These are phyloP conservation scores for Nigrospora oryzae DNA, from an alignment of 2,329 filamentous ascomycete species.

Conservation along the genomic window DNA sequence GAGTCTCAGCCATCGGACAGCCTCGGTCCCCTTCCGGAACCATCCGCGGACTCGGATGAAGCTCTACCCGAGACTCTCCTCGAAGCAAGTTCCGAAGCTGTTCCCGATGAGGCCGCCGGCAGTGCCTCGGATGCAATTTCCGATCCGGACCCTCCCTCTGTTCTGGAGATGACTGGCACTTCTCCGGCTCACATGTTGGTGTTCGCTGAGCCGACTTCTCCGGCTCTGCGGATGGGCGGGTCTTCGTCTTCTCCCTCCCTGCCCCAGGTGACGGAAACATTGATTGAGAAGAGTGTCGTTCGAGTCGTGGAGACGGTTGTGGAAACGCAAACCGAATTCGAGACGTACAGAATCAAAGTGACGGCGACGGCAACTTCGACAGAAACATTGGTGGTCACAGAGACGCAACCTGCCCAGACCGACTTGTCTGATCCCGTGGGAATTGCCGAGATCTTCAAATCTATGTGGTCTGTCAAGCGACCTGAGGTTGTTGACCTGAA, in stretches of 20 bases:
- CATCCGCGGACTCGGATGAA: too few species aligned
- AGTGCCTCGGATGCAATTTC: neutral
- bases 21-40: too few species aligned
- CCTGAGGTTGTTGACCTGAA: too few species aligned
- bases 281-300: slow-evolving; percentile 19
- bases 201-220: neutral
- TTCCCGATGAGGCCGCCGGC: neutral
- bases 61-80: too few species aligned
- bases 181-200: neutral
- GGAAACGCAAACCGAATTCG: slow-evolving; percentile 22
- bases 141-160: neutral
- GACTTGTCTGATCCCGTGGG: too few species aligned
- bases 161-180: neutral
- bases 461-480: too few species aligned
- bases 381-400: too few species aligned
- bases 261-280: slow-evolving; percentile 11
- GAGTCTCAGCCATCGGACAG: too few species aligned
- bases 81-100: neutral
- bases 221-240: slow-evolving; percentile 9
- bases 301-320: slow-evolving; percentile 26
- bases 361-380: slow-evolving; percentile 1
- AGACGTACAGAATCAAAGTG: slow-evolving; percentile 20
- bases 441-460: too few species aligned
- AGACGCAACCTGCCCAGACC: too few species aligned
- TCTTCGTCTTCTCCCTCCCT: slow-evolving; percentile 10